Evolutionary conservation across 2,329 filamentous ascomycete species (phyloP).

Genomic region (Colletotrichum sp.): DNA sequence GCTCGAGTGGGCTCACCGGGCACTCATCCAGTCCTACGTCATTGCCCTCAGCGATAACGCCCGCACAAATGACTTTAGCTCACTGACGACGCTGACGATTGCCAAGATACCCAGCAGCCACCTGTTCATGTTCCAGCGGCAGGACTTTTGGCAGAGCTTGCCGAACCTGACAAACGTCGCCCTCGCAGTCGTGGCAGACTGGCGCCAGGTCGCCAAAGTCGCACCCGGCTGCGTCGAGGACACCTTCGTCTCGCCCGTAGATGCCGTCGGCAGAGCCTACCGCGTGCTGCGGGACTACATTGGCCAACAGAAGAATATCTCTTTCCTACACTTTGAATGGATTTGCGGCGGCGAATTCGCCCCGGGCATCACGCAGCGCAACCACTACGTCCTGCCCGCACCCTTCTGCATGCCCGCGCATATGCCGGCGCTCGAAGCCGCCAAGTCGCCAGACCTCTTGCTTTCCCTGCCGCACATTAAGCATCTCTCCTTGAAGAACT

Average conservation of each 20-base stretch:
- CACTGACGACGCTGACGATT: conserved; percentile 65
- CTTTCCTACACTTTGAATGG: conserved; percentile 69
- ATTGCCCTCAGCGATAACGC: conserved; percentile 67
- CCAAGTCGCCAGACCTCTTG: conserved; percentile 39
- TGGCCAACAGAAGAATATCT: conserved; percentile 52
- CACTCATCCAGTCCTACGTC: conserved; percentile 71
- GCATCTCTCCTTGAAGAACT: conserved; percentile 69
- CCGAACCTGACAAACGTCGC: conserved; percentile 58
- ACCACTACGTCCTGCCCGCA: conserved; percentile 66
- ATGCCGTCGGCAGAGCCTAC: conserved; percentile 56
- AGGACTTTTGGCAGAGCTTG: conserved; percentile 67
- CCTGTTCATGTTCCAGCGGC: conserved; percentile 57
- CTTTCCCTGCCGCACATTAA: conserved; percentile 62
- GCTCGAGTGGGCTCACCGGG: conserved; percentile 71
- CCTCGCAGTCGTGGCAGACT: conserved; percentile 69
- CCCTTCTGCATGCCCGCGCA: conserved; percentile 44
- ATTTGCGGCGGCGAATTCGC: conserved; percentile 71
- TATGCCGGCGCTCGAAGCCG: conserved; percentile 34
- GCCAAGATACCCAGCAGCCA: conserved; percentile 69
- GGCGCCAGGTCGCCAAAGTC: conserved; percentile 62
- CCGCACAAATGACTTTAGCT: conserved; percentile 48
- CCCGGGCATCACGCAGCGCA: conserved; percentile 64
- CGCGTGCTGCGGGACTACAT: conserved; percentile 57
- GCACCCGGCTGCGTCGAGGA: conserved; percentile 56
- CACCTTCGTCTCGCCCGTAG: conserved; percentile 51